These are phyloP conservation scores for Vitis amurensis DNA, from an alignment of 164 flowering plant species.

Conservation along the genomic window DNA sequence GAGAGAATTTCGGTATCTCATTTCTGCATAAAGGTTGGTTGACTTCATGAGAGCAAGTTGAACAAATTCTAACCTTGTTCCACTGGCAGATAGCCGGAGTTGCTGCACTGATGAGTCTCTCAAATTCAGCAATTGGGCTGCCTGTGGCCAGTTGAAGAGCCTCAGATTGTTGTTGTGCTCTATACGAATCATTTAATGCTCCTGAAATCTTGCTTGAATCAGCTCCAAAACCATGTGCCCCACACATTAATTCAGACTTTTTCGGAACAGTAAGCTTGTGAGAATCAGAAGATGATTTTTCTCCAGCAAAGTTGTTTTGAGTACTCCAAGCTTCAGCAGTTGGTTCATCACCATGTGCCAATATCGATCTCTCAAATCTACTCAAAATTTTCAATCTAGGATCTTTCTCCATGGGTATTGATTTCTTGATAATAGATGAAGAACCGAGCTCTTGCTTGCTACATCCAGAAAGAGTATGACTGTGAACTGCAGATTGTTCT, in stretches of 20 bases:
- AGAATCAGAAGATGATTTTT: constrained; percentile 13
- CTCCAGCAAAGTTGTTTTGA: constrained; percentile 8
- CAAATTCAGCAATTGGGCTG: constrained; percentile 65
- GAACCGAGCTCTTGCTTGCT: constrained; percentile 30
- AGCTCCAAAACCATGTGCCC: constrained; percentile 11
- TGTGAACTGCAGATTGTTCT: constrained; percentile 13
- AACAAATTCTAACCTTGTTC: constrained; percentile 17
- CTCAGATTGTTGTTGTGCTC: constrained; percentile 47
- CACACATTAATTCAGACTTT: constrained; percentile 7
- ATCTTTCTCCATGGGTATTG: constrained; percentile 48
- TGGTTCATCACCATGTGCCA: constrained; percentile 20
- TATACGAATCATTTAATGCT: constrained; percentile 46
- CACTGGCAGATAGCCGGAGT: constrained; percentile 49
- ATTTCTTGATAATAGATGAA: constrained; percentile 38
- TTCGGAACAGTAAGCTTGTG: constrained; percentile 13
- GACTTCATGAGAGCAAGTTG: constrained; percentile 28
- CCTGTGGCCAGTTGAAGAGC: constrained; percentile 49
- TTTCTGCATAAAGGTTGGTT: constrained; percentile 40
- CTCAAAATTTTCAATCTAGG: constrained; percentile 13
- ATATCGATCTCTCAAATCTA: constrained; percentile 17
- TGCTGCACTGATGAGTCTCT: constrained; percentile 50
- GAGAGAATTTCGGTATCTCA: constrained; percentile 42
- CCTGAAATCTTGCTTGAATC: constrained; percentile 22
- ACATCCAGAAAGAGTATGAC: constrained; percentile 21
- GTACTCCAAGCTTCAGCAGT: constrained; percentile 10